Conservation (phyloP, 352 stramenopile genomes). For the Phytophthora ohioensis region DNA sequence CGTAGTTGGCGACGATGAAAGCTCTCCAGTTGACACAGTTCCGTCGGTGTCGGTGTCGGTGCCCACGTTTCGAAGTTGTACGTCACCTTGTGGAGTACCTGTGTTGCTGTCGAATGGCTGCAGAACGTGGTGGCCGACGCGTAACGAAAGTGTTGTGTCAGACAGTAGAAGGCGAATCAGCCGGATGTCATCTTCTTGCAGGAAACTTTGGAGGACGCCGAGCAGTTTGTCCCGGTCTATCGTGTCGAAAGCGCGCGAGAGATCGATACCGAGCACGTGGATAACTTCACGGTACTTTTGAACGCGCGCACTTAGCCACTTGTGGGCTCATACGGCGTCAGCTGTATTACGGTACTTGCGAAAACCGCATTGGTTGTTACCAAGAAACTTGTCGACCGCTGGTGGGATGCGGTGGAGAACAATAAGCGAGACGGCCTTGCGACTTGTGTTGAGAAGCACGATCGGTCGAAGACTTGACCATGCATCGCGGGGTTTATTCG, state of each 20-base stretch:
- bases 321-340: constrained; percentile 2
- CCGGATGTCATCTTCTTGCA: background rate
- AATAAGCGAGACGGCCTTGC: constrained; percentile 12
- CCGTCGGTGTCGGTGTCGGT: too few species aligned
- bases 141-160: constrained; percentile 5
- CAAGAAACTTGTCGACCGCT: constrained; percentile 2
- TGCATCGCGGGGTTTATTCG: background rate
- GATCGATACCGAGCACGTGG: constrained; percentile 15
- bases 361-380: background rate
- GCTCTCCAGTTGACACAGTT: too few species aligned
- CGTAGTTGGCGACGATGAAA: too few species aligned
- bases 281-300: background rate
- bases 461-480: constrained; percentile 15
- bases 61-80: background rate
- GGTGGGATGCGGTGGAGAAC: constrained; percentile 4
- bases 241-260: constrained; percentile 12
- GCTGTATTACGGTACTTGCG: background rate
- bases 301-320: background rate
- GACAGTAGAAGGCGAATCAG: constrained; percentile 1
- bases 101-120: background rate
- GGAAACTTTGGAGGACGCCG: background rate
- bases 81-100: constrained; percentile 10
- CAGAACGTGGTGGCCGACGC: background rate
- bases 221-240: constrained; percentile 16
- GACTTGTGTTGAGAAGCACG: constrained; percentile 7